Base-by-base conservation (phyloP, 192 early-diverging fungal genomes). In the Martensiomyces pterosporus region DNA sequence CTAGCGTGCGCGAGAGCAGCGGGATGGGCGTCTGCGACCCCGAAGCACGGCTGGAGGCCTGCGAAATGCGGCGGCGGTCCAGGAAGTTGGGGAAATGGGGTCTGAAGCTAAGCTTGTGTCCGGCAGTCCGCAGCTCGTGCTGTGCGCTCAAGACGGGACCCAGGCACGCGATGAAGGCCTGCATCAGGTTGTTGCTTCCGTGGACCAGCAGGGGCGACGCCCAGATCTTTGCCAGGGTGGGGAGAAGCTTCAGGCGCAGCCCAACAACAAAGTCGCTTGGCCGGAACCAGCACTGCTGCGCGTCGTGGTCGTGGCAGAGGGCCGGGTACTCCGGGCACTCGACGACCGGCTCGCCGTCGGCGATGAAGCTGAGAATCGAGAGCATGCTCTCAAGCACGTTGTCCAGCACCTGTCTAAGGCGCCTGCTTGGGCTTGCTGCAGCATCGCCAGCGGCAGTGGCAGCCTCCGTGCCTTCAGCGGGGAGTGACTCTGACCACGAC, bases 111-210 rank as follows among this genome's bases (percentile, higher is more conserved):
- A 32, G 29, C 29, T 32, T 5, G 12, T 5, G 12, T 8, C 29
- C 29, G 5, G 29, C 29, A 2, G 55, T 44, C 26, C 43, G 40
- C 10, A 50, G 15, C 42, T 94, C 92, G 0, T 87, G 88, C 27
- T 87, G 84, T 1, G 75, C 85, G 49, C 81, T 86, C 26, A 94
- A 45, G 16, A 94, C 69, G 14, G 87, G 81, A 2, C 74, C 77
- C 6, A 91, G 47, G 21, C 80, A 79, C 14, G 68, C 77, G 12
- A 90, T 60, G 33, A 90, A 59, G 21, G 74, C 59, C 46, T 76
- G 79, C 39, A 87, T 62, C 17, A 86, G 53, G 44, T 57, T 57
- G 25, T 59, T 69, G 1, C 80, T 78, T 19, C 75, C 79, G 15
- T 62, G 60, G 9, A 79, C 46, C 17, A 91, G 50, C 36, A 80